phyloP scores from a whole-genome alignment of 148 eudicot species.

The Nyssa sinensis region DNA sequence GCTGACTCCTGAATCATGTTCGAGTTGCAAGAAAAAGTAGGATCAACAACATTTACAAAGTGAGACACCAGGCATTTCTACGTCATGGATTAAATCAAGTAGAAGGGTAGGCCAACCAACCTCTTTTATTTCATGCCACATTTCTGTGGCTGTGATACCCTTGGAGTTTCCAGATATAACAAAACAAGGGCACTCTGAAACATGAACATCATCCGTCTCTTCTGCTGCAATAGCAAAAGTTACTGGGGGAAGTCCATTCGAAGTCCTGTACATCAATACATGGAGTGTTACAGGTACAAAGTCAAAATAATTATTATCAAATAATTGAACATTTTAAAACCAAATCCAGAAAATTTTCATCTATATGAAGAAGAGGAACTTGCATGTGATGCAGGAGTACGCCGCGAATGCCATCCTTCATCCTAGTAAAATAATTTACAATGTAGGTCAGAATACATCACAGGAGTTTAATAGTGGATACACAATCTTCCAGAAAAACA shows the following conservation, averaged over 20 bases:
- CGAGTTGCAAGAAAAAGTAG: too few relatives aligned
- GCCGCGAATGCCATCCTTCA: constrained; percentile 64
- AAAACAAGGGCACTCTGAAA: constrained; percentile 83
- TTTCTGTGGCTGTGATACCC: constrained; percentile 71
- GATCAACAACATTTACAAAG: too few relatives aligned
- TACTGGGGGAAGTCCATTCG: constrained; percentile 56
- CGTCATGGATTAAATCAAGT: not conserved
- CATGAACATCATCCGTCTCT: constrained; percentile 56
- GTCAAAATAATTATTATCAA: not conserved
- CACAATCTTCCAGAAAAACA: constrained; percentile 7
- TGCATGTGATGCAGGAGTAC: constrained; percentile 86
- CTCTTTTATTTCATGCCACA: constrained; percentile 85
- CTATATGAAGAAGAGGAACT: constrained; percentile 24
- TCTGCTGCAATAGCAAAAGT: constrained; percentile 80
- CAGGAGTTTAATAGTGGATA: not conserved
- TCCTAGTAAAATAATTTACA: constrained; percentile 54
- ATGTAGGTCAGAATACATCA: too few relatives aligned
- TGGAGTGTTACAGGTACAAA: not conserved
- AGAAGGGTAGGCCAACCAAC: constrained; percentile 27
- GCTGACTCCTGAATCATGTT: too few relatives aligned
- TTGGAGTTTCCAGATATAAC: constrained; percentile 70
- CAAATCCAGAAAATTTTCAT: not conserved
- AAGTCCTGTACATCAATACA: constrained; percentile 60
- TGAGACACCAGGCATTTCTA: not conserved
- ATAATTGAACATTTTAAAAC: not conserved